Base-by-base conservation (phyloP, 352 stramenopile species). In the Phytophthora fragariae region DNA sequence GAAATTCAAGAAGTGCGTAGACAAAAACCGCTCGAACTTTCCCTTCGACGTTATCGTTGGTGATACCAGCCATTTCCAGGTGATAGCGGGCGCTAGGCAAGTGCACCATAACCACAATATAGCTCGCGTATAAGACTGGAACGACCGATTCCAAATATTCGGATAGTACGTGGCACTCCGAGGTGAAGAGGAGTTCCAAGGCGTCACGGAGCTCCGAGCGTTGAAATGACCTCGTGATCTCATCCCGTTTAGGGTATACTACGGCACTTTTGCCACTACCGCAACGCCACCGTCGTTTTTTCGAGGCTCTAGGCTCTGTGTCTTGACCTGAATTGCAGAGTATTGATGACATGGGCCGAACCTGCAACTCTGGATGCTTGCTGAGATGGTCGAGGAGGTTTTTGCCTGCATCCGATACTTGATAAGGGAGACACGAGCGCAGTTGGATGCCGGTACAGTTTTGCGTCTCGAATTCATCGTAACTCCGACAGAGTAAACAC, bases 141-240 rank as follows among this genome's bases (percentile, higher is more conserved):
- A 83, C 65, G 35, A 79, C 46, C 4, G 65, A 52, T 35, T 83
- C 73, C 24, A 71, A 49, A 63, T 76, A 80, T 49, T 76, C 76
- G 29, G 72, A 55, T 0, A 83, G 70, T 15, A 66, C 66, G 29
- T 73, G 61, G 60, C 74, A 79, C 44, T 83, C 72, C 35, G 58
- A 65, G 1, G 70, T 72, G 50, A 75, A 83, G 11, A 72, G 33
- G 17, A 73, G 19, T 19, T 70, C 53, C 17, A 66, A 21, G 14
- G 57, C 33, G 4, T 72, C 47, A 4, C 15, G 56, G 15, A 72
- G 49, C 17, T 57, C 31, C 1, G 59, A 66, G 8, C 35, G 31
- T 41, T 4, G 37, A 15, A 5, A 19, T 50, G 44, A 9, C 41
- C 10, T 49, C 27, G 27, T 31, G 27, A 31, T 31, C 27, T 31